Conservation (phyloP, 228 moss, liverwort and hornwort genomes). For the Sphagnum fallax region DNA sequence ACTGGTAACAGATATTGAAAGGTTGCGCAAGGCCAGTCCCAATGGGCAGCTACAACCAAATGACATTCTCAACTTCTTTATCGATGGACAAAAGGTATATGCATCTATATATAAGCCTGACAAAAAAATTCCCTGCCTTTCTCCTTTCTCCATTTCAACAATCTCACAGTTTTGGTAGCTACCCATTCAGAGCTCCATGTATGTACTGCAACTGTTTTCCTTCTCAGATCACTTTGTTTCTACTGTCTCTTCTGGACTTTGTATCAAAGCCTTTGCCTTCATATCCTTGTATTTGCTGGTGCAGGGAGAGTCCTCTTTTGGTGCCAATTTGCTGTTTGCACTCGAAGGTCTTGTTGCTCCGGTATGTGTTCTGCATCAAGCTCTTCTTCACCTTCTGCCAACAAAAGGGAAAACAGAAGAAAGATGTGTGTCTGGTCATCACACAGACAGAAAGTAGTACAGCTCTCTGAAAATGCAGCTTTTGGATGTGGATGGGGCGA, state of each 20-base stretch:
- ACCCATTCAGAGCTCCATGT: too few relatives aligned
- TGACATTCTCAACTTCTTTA: conserved; percentile 65
- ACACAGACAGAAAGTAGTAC: not conserved
- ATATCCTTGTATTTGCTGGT: not conserved
- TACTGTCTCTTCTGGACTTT: too few relatives aligned
- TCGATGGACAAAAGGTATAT: conserved; percentile 54
- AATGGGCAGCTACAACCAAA: conserved; percentile 61
- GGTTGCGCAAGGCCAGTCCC: conserved; percentile 55
- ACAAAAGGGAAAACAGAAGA: too few relatives aligned
- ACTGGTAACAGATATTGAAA: conserved; percentile 77
- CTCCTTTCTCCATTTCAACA: too few relatives aligned
- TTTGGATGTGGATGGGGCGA: not conserved
- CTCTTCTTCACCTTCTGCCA: not conserved
- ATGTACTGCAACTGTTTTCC: too few relatives aligned
- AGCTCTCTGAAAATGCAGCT: not conserved
- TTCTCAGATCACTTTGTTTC: too few relatives aligned
- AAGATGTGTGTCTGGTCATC: too few relatives aligned
- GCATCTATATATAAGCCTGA: too few relatives aligned
- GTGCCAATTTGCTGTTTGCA: conserved; percentile 66
- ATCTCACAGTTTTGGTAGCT: too few relatives aligned
- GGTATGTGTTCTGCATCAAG: conserved; percentile 25
- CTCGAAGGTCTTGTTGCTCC: conserved; percentile 74
- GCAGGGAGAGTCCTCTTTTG: conserved; percentile 51
- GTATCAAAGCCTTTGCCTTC: too few relatives aligned
- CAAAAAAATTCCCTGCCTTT: too few relatives aligned